These are phyloP conservation scores for Arabidopsis suecica DNA, from an alignment of 345 rosid species.

Conservation along the genomic window DNA sequence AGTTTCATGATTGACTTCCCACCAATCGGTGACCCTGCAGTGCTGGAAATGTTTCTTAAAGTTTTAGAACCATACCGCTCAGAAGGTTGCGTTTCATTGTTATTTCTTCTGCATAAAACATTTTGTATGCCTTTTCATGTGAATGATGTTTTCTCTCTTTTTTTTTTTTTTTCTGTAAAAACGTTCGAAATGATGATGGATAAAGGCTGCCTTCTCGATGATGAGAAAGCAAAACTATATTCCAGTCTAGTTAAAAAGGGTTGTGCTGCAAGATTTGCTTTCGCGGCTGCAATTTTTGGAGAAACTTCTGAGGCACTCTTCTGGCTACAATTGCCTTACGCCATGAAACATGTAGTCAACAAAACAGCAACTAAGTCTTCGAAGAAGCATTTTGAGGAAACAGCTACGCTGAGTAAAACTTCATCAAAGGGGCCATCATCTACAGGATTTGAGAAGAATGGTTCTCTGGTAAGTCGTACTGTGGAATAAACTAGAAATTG, in stretches of 20 bases:
- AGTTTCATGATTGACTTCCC: constrained; percentile 73
- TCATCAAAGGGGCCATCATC: constrained; percentile 62
- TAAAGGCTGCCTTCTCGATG: constrained; percentile 79
- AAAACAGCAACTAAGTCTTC: constrained; percentile 58
- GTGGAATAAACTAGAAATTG: not conserved
- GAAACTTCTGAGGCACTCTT: constrained; percentile 83
- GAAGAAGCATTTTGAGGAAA: constrained; percentile 51
- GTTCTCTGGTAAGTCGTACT: constrained; percentile 54
- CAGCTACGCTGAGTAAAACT: constrained; percentile 55
- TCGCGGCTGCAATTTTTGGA: constrained; percentile 88
- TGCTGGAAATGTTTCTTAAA: constrained; percentile 91
- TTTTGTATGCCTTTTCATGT: constrained; percentile 10
- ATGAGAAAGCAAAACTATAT: constrained; percentile 75
- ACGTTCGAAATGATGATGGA: constrained; percentile 30
- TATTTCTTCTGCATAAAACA: not conserved
- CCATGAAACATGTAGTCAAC: constrained; percentile 66
- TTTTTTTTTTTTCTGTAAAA: not conserved
- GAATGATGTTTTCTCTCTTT: constrained; percentile 11
- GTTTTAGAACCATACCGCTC: constrained; percentile 82
- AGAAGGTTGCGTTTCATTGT: constrained; percentile 54
- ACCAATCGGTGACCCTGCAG: constrained; percentile 71
- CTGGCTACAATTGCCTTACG: constrained; percentile 87
- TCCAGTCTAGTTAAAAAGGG: constrained; percentile 76
- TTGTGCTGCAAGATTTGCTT: constrained; percentile 75
- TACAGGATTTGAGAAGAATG: constrained; percentile 44